Percentiles rank a stretch among this genome's conserved stretches.
Evolutionary conservation across 2,329 filamentous ascomycete species (phyloP).

Genomic region (Gliomastix tumulicola): DNA sequence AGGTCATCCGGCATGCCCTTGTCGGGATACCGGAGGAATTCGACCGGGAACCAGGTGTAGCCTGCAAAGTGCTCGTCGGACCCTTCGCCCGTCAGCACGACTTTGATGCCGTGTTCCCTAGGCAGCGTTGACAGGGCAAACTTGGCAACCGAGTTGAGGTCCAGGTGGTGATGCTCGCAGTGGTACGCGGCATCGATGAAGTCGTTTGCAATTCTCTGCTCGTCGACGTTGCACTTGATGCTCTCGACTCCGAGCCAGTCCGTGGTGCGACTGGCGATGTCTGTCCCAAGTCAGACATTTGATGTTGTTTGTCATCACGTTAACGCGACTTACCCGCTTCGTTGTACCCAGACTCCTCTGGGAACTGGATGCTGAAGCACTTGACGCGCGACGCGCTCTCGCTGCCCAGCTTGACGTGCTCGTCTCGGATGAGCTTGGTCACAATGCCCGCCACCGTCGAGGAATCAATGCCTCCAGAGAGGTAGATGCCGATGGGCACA

Average conservation of each 20-base stretch:
- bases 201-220: conserved; percentile 16
- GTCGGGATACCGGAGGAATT: conserved; percentile 43
- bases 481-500: conserved; percentile 49
- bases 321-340: conserved; percentile 31
- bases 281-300: too few species aligned
- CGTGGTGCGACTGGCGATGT: conserved; percentile 21
- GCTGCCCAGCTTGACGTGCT: conserved; percentile 38
- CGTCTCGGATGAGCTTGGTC: conserved; percentile 38
- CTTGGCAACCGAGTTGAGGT: conserved; percentile 46
- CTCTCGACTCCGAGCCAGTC: conserved; percentile 21
- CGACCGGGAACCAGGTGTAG: conserved; percentile 36
- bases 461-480: conserved; percentile 51
- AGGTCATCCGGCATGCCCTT: conserved; percentile 18
- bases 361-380: conserved; percentile 46
- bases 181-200: conserved; percentile 22
- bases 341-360: conserved; percentile 37
- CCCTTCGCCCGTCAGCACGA: conserved; percentile 46
- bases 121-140: conserved; percentile 39
- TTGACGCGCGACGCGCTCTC: conserved; percentile 18
- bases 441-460: conserved; percentile 50
- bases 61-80: conserved; percentile 48
- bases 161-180: conserved; percentile 24
- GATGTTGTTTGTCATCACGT: conserved; percentile 15
- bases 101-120: conserved; percentile 38
- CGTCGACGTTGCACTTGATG: conserved; percentile 15